Base-by-base conservation (phyloP, 257 asterid genomes). In the Fraxinus anomala region DNA sequence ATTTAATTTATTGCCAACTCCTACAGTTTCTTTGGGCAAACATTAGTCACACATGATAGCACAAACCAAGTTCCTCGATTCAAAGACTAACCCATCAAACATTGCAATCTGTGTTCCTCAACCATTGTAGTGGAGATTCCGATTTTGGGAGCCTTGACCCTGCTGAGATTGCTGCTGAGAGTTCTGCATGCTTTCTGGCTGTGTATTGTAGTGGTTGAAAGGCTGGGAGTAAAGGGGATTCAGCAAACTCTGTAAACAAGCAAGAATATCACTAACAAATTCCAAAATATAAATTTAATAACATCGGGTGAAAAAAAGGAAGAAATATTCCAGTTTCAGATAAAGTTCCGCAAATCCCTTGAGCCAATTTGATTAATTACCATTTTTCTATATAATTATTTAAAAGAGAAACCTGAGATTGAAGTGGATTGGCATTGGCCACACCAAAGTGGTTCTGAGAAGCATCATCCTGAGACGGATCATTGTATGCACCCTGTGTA, bases 191-290 rank as follows among this genome's bases (percentile, higher is more conserved):
- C 86, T 91, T 42, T 77, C 82, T 9, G 94, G 96, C 87, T 86
- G 97, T 1, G 96, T 47, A 74, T 84, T 93, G 86, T 93, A 93
- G 86, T 87, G 97, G 7, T 87, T 84, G 68, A 88, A 91, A 36
- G 99, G 98, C 86, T 93, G 99, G 37, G 96, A 88, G 76, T 91
- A 91, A 31, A 90, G 89, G 56, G 98, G 98, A 86, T 91, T 90
- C 83, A 86, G 81, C 85, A 89, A 70, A 82, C 87, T 81, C 96
- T 93, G 96, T 66, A 83, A 86, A 39, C 75, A 36, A 72, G 42
- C 39, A 76, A 72, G 33, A 76, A 79, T 59, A n/a, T 63, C 16
- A 12, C 69, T 4, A 26, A 23, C 19, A 3, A 63, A 26, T 24
- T 63, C 69, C 69, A 63, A 1, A 23, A 26, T 24, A 23, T 12